phyloP scores from a whole-genome alignment of 768 basidiomycete species.

The Leccinum rimulosum region DNA sequence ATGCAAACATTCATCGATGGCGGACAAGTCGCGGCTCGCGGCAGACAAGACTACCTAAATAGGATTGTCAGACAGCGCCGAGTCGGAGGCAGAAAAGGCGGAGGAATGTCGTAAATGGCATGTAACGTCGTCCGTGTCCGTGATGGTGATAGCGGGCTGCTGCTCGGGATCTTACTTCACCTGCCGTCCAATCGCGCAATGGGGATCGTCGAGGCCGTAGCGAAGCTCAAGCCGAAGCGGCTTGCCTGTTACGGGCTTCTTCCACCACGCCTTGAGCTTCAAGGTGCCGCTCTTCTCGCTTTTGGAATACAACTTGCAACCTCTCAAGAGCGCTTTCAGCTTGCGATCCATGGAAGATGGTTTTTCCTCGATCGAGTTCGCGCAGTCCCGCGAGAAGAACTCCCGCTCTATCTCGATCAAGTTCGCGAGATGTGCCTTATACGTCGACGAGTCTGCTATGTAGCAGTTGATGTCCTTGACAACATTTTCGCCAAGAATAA shows the following conservation, averaged over 20 bases:
- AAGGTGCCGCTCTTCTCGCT: constrained; percentile 39
- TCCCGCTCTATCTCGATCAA: constrained; percentile 37
- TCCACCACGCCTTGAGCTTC: constrained; percentile 62
- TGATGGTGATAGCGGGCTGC: constrained; percentile 20
- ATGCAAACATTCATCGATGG: constrained; percentile 51
- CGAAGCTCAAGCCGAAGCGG: constrained; percentile 38
- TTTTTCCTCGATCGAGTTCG: constrained; percentile 24
- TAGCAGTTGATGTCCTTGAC: too few species aligned
- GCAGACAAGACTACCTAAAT: constrained; percentile 50
- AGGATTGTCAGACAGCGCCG: constrained; percentile 36
- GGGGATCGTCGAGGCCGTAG: constrained; percentile 39
- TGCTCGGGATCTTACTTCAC: constrained; percentile 28
- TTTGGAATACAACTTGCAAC: constrained; percentile 37
- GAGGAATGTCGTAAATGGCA: constrained; percentile 12
- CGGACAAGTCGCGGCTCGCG: constrained; percentile 54
- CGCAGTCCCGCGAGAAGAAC: constrained; percentile 25
- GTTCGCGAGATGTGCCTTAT: constrained; percentile 34
- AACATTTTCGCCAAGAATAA: too few species aligned
- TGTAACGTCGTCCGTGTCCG: constrained; percentile 23
- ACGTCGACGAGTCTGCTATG: constrained; percentile 36
- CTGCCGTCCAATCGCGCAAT: constrained; percentile 39
- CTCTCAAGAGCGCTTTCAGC: constrained; percentile 43
- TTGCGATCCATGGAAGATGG: constrained; percentile 32
- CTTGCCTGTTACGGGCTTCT: constrained; percentile 48
- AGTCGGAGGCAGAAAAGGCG: constrained; percentile 7